Percentiles rank a stretch among this genome's conserved stretches.
These are phyloP conservation scores for Alliaria petiolata DNA, from an alignment of 345 rosid genomes.

Conservation along the genomic window DNA sequence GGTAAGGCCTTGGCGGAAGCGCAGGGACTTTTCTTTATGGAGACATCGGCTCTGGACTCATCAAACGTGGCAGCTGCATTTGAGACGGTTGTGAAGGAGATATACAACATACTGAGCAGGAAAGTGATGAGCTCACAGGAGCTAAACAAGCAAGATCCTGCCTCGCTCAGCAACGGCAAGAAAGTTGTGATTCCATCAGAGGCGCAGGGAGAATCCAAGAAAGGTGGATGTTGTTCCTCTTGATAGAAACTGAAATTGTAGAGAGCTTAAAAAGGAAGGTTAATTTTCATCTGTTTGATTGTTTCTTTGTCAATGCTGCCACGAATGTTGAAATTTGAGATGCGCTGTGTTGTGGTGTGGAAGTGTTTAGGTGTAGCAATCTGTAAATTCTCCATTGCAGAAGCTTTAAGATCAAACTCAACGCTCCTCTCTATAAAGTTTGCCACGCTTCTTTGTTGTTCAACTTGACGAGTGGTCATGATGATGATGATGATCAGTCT, in stretches of 20 bases:
- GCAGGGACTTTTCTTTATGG: constrained; percentile 88
- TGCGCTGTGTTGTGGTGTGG: constrained; percentile 21
- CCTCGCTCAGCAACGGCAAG: constrained; percentile 60
- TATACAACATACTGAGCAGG: constrained; percentile 79
- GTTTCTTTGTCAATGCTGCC: constrained; percentile 20
- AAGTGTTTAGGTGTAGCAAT: constrained; percentile 32
- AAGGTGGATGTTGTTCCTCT: constrained; percentile 62
- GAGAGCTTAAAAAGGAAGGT: constrained; percentile 14
- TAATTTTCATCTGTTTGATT: constrained; percentile 11
- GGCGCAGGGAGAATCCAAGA: constrained; percentile 31
- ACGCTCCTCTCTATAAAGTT: constrained; percentile 13
- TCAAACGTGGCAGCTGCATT: constrained; percentile 90
- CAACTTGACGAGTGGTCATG: neutral
- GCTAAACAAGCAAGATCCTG: constrained; percentile 55
- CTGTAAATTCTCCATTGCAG: constrained; percentile 31
- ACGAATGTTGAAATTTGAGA: constrained; percentile 19
- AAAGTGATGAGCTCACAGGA: constrained; percentile 87
- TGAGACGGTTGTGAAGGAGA: constrained; percentile 89
- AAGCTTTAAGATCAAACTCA: constrained; percentile 18
- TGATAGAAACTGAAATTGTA: constrained; percentile 29
- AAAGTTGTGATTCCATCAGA: constrained; percentile 60
- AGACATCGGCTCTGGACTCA: constrained; percentile 94
- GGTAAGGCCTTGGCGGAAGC: constrained; percentile 88
- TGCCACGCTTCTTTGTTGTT: neutral
- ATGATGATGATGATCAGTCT: neutral